Evolutionary conservation across 148 eudicot genomes (phyloP).

Genomic region (Bassia scoparia): DNA sequence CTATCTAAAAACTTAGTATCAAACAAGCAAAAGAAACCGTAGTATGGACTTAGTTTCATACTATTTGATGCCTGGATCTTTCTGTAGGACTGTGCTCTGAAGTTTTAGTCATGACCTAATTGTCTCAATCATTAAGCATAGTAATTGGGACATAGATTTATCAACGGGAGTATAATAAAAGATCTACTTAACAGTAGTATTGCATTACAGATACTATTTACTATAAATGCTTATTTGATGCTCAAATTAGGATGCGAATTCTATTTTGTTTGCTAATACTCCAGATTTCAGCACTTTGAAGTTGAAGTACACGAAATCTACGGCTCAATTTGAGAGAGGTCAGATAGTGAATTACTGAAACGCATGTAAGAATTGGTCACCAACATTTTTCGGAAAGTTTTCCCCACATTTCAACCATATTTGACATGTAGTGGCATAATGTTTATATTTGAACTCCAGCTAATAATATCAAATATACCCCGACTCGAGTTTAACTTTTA

Average conservation of each 20-base stretch:
- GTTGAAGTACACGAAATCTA: not conserved
- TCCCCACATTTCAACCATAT: not conserved
- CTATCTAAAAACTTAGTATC: not conserved
- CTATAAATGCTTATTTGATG: too few relatives aligned
- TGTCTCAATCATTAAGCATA: not conserved
- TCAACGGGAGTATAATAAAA: not conserved
- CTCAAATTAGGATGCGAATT: too few relatives aligned
- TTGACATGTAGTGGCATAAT: not conserved
- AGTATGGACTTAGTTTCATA: too few relatives aligned
- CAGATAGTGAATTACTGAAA: not conserved
- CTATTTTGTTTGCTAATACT: not conserved
- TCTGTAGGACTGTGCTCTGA: not conserved
- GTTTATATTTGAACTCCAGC: not conserved
- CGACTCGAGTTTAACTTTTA: not conserved
- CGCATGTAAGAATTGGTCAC: not conserved
- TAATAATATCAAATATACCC: not conserved
- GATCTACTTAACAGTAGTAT: too few relatives aligned
- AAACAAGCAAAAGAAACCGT: not conserved
- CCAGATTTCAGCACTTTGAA: not conserved
- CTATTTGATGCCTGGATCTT: not conserved
- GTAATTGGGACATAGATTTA: not conserved
- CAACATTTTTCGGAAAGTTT: not conserved
- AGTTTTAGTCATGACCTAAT: not conserved
- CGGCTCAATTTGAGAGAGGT: not conserved
- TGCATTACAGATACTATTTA: too few relatives aligned